Evolutionary conservation across 2,329 filamentous ascomycete species (phyloP).

Genomic region (Sarocladium strictum): DNA sequence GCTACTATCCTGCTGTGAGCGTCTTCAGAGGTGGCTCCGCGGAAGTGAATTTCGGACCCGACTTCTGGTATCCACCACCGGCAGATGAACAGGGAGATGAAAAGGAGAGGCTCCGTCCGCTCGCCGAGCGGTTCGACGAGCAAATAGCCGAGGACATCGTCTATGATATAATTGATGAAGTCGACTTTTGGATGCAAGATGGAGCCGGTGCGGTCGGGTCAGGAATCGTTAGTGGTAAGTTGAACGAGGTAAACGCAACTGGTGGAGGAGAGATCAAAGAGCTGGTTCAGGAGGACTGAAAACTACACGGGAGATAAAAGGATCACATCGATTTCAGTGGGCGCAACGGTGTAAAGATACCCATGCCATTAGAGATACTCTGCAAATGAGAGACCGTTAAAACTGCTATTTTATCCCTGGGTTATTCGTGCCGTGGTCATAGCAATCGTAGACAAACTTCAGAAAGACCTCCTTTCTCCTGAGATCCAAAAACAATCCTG

Average conservation of each 20-base stretch:
- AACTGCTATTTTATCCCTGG: not conserved
- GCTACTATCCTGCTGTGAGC: slow-evolving; percentile 91
- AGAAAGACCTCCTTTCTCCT: not conserved
- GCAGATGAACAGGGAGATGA: slow-evolving; percentile 43
- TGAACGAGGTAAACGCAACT: slow-evolving; percentile 35
- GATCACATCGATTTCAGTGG: not conserved
- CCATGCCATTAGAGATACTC: not conserved
- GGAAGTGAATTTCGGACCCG: slow-evolving; percentile 88
- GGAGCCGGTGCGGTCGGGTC: slow-evolving; percentile 44
- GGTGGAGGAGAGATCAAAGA: slow-evolving; percentile 58
- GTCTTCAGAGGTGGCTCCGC: slow-evolving; percentile 87
- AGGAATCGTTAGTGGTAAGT: slow-evolving; percentile 38
- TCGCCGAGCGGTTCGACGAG: slow-evolving; percentile 79
- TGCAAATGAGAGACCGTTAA: not conserved
- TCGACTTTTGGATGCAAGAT: slow-evolving; percentile 80
- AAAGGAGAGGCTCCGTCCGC: slow-evolving; percentile 41
- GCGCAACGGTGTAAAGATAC: not conserved
- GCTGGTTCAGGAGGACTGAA: slow-evolving; percentile 55
- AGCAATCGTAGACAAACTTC: not conserved
- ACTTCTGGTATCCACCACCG: slow-evolving; percentile 84
- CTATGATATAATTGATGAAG: slow-evolving; percentile 90
- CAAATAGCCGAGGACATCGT: slow-evolving; percentile 93
- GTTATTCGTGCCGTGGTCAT: not conserved
- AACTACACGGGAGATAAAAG: not conserved
- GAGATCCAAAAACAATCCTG: not conserved